Evolutionary conservation across 2,329 filamentous ascomycete genomes (phyloP).

Genomic region (Ambrosiella cleistominuta): DNA sequence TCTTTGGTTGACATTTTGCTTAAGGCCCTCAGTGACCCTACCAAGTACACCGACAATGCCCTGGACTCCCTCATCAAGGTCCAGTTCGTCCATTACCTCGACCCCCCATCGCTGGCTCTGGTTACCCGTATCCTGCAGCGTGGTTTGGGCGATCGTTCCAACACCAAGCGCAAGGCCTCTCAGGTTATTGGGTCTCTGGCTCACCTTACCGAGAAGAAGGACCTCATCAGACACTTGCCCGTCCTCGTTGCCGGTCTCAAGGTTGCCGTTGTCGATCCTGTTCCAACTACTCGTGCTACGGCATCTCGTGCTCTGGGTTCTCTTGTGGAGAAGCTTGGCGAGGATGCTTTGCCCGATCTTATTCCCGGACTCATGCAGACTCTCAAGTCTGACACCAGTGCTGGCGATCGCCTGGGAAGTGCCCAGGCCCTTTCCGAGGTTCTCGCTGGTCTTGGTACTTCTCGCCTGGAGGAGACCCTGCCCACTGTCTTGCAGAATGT

Average conservation of each 20-base stretch:
- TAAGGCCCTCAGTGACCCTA: constrained; percentile 92
- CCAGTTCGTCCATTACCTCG: constrained; percentile 96
- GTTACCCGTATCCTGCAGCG: constrained; percentile 92
- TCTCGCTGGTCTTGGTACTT: constrained; percentile 80
- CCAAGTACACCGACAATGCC: constrained; percentile 89
- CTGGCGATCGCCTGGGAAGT: constrained; percentile 86
- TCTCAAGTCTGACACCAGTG: constrained; percentile 90
- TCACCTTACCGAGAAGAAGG: constrained; percentile 90
- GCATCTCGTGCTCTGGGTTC: constrained; percentile 91
- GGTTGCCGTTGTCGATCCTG: constrained; percentile 78
- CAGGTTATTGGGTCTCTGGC: constrained; percentile 97
- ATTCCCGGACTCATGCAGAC: constrained; percentile 96
- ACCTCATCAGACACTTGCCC: constrained; percentile 76
- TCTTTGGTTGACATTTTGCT: constrained; percentile 76
- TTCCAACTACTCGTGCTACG: constrained; percentile 88
- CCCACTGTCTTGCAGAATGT: constrained; percentile 95
- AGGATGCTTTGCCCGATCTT: constrained; percentile 89
- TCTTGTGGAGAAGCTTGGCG: constrained; percentile 92
- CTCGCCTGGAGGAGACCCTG: constrained; percentile 82
- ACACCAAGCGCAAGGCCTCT: constrained; percentile 87
- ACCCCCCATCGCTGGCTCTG: constrained; percentile 84
- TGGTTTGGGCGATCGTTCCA: constrained; percentile 75
- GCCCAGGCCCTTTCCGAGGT: constrained; percentile 94
- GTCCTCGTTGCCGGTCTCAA: constrained; percentile 84
- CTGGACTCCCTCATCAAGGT: constrained; percentile 91